A percentile compares a stretch with the other conserved stretches of the same genome.
These are phyloP conservation scores for Penicillium crystallinum DNA, from an alignment of 495 filamentous ascomycete species.

Conservation along the genomic window DNA sequence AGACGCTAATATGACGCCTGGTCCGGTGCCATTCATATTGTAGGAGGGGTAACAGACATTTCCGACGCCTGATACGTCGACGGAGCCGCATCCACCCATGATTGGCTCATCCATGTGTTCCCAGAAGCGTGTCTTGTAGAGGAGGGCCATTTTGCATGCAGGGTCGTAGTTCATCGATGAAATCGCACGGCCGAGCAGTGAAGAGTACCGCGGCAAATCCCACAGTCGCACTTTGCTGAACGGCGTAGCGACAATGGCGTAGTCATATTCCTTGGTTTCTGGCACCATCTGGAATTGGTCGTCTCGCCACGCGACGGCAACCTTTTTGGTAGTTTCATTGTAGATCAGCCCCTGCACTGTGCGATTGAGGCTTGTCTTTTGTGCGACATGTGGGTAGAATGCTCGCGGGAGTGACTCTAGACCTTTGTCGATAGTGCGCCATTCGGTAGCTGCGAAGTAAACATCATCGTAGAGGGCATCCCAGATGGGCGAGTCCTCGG, in stretches of 20 bases:
- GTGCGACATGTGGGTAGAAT: slow-evolving; percentile 54
- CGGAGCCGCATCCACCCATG: slow-evolving; percentile 53
- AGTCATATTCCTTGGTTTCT: slow-evolving; percentile 54
- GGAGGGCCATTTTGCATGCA: slow-evolving; percentile 61
- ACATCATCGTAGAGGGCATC: slow-evolving; percentile 40
- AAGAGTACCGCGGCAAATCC: slow-evolving; percentile 47
- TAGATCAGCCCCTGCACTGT: slow-evolving; percentile 45
- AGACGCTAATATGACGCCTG: slow-evolving; percentile 57
- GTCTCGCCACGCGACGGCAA: slow-evolving; percentile 45
- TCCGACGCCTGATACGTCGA: slow-evolving; percentile 55
- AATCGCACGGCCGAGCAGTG: slow-evolving; percentile 55
- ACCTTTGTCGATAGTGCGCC: slow-evolving; percentile 62
- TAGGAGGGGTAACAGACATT: slow-evolving; percentile 61
- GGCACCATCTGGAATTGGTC: slow-evolving; percentile 37
- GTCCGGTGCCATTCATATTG: slow-evolving; percentile 55
- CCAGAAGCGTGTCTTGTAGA: slow-evolving; percentile 64
- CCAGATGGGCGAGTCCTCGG: slow-evolving; percentile 23
- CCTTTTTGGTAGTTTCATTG: slow-evolving; percentile 33
- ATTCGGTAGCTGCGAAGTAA: slow-evolving; percentile 56
- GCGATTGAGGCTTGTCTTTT: slow-evolving; percentile 50
- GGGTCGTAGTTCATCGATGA: slow-evolving; percentile 50
- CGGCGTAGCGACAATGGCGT: slow-evolving; percentile 58
- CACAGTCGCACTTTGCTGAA: slow-evolving; percentile 54
- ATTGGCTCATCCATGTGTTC: slow-evolving; percentile 58
- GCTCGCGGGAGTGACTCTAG: slow-evolving; percentile 55